Evolutionary conservation across 139 green algal genomes (phyloP), one percentile per base, ranked within the genome.

Genomic region (Chlorella sp.): DNA sequence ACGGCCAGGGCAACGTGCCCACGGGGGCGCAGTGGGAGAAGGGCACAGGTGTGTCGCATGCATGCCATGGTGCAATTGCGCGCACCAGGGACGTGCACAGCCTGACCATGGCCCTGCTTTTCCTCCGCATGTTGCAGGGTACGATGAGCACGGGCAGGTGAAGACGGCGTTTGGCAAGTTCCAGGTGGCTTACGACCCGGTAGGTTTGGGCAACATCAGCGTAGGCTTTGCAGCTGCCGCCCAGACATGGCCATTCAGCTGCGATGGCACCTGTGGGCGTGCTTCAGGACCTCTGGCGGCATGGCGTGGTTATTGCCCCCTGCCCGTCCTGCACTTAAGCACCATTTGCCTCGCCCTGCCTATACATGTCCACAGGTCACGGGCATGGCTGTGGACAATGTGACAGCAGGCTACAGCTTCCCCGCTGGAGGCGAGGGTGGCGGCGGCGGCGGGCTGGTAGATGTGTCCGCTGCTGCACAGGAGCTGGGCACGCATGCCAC

Each of bases 91-190:
- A n/a, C n/a, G n/a, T n/a, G n/a, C n/a, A n/a, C n/a, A n/a, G n/a
- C n/a, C n/a, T n/a, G n/a, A n/a, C n/a, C n/a, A n/a, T n/a, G n/a
- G n/a, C n/a, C n/a, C n/a, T n/a, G n/a, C n/a, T n/a, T n/a, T n/a
- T n/a, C 19, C 65, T 3, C 34, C 38, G n/a, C 65, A 26, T 78
- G 70, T 38, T 62, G 60, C 84, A 75, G 84, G 84, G 0, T 88
- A 88, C 60, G 84, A 88, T 8, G 75, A 78, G 76, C 43, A 76
- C 22, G 84, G 84, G 1, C 84, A 88, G 73, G 84, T 88, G n/a
- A 30, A 48, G 2, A 88, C 74, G 1, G 58, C 41, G 1, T 83
- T 83, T 83, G 84, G 84, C 20, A 73, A 81, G 44, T 88, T 65
- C 60, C 60, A 64, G 3, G 32, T 88, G 16, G 43, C 60, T 0